phyloP scores from a whole-genome alignment of 805 yeast species.

The Pachysolen tannophilus region DNA sequence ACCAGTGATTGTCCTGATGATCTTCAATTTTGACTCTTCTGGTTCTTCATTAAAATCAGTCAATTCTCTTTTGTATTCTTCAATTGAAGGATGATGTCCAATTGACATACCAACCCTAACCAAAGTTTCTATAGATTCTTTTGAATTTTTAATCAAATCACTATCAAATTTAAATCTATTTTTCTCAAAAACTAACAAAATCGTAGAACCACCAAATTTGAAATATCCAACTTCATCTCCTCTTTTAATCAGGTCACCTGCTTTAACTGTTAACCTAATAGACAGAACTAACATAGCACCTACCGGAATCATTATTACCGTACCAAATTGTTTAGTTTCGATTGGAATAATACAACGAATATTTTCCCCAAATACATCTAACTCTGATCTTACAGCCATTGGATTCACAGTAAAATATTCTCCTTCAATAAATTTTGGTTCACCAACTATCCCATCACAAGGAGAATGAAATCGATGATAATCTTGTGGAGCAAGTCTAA shows the following conservation, averaged over 20 bases:
- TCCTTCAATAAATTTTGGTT: conserved; percentile 67
- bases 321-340: conserved; percentile 69
- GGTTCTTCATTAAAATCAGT: conserved; percentile 37
- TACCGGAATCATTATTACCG: conserved; percentile 68
- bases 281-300: conserved; percentile 99
- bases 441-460: conserved; percentile 64
- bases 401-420: conserved; percentile 96
- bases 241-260: conserved; percentile 48
- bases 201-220: conserved; percentile 93
- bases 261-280: conserved; percentile 58
- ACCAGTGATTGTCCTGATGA: conserved; percentile 53
- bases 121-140: conserved; percentile 67
- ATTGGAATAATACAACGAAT: conserved; percentile 74
- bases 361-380: conserved; percentile 93
- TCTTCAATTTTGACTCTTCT: conserved; percentile 36
- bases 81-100: conserved; percentile 55
- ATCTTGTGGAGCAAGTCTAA: conserved; percentile 94
- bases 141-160: conserved; percentile 65
- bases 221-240: conserved; percentile 91
- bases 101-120: conserved; percentile 88
- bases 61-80: conserved; percentile 42
- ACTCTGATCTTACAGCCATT: conserved; percentile 83
- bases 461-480: conserved; percentile 92
- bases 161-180: conserved; percentile 52
- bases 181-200: conserved; percentile 55